Evolutionary conservation across 83 land plant genomes (phyloP).

Genomic region (Picea mariana): DNA sequence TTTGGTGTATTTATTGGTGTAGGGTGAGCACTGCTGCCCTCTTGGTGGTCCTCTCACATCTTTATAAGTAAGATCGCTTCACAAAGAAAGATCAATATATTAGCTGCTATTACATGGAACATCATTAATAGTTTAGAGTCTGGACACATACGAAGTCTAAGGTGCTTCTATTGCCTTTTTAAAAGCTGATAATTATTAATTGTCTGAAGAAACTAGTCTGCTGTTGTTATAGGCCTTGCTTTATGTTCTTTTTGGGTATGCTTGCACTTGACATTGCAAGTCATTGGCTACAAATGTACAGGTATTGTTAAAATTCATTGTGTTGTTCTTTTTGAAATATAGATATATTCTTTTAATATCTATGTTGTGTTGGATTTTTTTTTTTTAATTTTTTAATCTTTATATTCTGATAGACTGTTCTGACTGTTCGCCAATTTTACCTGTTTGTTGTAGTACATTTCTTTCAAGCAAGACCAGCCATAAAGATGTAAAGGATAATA

Average conservation of each 20-base stretch:
- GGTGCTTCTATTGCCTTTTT: not conserved
- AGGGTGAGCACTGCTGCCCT: slow-evolving; percentile 99
- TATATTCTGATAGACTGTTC: no score
- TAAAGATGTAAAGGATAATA: slow-evolving; percentile 95
- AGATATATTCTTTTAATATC: no score
- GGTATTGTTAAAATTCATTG: slow-evolving; percentile 38
- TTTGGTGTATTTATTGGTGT: slow-evolving; percentile 1
- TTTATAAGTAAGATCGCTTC: slow-evolving; percentile 62
- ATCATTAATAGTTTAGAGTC: not conserved
- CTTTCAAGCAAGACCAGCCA: slow-evolving; percentile 91
- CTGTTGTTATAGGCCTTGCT: slow-evolving; percentile 59
- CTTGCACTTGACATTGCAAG: slow-evolving; percentile 92
- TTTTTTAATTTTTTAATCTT: not conserved
- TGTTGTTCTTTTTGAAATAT: not conserved
- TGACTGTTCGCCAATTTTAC: not conserved
- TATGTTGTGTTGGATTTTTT: not conserved
- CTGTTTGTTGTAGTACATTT: slow-evolving; percentile 66
- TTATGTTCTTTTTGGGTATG: slow-evolving; percentile 69
- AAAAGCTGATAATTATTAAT: not conserved
- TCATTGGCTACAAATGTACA: slow-evolving; percentile 99
- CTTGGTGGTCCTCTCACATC: slow-evolving; percentile 84
- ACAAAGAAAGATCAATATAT: no score
- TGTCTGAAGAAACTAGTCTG: slow-evolving; percentile 2
- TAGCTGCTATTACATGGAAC: not conserved
- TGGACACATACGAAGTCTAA: not conserved